Evolutionary conservation across 495 filamentous ascomycete species (phyloP), one percentile per base, ranked within the genome.

Genomic region (Letharia columbiana): DNA sequence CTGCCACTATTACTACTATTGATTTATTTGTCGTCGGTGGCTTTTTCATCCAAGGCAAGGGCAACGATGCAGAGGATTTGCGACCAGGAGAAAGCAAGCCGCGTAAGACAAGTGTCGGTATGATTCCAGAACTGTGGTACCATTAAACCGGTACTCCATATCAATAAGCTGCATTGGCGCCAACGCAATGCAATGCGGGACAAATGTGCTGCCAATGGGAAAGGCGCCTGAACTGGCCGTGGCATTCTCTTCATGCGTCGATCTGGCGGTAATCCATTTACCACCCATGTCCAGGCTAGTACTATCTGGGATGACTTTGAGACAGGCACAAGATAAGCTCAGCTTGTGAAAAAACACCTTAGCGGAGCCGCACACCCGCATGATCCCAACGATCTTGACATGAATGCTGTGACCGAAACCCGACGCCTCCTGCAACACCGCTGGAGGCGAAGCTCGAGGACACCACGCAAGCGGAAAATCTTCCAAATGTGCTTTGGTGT

Each of bases 211-310:
- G 37, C 64, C 39, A 61, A 66, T 52, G 18, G 45, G 33, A 57
- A 57, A 57, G 33, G 54, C 54, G 54, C 31, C 33, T 17, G 42
- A 20, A 15, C 20, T 20, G 39, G 33, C 45, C 23, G 64, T 66
- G 64, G 64, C 64, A 66, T 66, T 61, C 10, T 66, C 59, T 54
- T 66, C 64, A 44, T 42, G 31, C 18, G 59, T 49, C 40, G 63
- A 64, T 47, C 63, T 57, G 35, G 28, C 47, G 47, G 47, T 42
- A 64, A 45, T 20, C 20, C 42, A 44, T 5, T 3, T 5, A 20
- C 20, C 45, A 37, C 57, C 60, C 41, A 52, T n/a, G 33, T n/a
- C 10, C 17, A 40, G 18, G n/a, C 56, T 65, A 65, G 58, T 39
- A 37, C 41, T 4, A 13, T 60, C 28, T 5, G 39, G 56, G 54